Base-by-base conservation (phyloP, 2,329 filamentous ascomycete genomes). In the Alternaria brassicicola region DNA sequence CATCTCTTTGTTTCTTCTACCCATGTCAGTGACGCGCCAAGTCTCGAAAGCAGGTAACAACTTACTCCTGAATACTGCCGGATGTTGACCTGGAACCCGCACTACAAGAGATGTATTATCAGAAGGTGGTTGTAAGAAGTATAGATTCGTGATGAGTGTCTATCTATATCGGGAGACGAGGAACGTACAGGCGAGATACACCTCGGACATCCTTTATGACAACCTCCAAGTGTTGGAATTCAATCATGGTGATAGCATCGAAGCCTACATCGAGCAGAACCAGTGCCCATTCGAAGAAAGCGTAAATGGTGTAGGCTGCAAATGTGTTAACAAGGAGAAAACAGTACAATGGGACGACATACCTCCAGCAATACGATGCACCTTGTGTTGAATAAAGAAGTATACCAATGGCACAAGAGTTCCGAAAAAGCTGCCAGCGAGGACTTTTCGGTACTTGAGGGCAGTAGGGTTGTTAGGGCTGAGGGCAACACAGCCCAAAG, bases 361-460 rank as follows among this genome's bases (percentile, higher is more conserved):
- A 98, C 94, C 95, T 84, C 95, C 95, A 57, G 95, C 84, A 61
- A 98, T 87, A 59, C 89, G 92, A 77, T 99, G 93, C 51, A 99
- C 91, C 79, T 99, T 99, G 83, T 99, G 95, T 78, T 97, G 95
- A 64, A 99, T 96, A 76, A 97, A 99, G 77, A 93, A 99, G 82
- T 97, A 98, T 19, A 98, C 85, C 75, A 99, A 82, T 28, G 93
- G 93, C 46, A 97, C 85, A 28, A 99, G 84, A 4, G 93, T 96
- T 51, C 89, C 92, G 73, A 98, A 99, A 81, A 99, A 99, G 38
- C 88, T 84, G 30, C 86, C 83, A 4, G 91, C 92, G 52, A 98
- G 81, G 64, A 90, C 88, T 80, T 97, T 98, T 68, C 95, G 86
- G 78, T 96, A 97, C 79, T 90, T 93, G 74, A 97, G 85, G 6